These are phyloP conservation scores for Triticum urartu DNA, from an alignment of 176 grass and related monocot genomes.

Conservation along the genomic window DNA sequence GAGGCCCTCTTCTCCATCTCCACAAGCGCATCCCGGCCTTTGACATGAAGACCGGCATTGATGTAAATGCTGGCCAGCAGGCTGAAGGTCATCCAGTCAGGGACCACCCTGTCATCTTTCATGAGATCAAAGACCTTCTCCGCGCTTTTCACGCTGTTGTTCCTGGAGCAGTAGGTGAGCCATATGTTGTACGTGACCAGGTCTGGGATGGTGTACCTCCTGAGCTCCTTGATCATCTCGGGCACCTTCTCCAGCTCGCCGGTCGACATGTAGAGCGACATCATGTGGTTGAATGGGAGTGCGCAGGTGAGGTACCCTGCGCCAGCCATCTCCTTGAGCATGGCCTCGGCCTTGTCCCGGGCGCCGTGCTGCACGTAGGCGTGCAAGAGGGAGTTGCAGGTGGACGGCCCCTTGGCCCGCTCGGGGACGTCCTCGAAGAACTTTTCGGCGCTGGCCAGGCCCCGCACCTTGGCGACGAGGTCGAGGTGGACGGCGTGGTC, in stretches of 20 bases:
- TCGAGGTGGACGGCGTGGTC: conserved; percentile 91
- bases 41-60: conserved; percentile 43
- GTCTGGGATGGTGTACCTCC: conserved; percentile 55
- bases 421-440: conserved; percentile 91
- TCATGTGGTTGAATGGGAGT: conserved; percentile 87
- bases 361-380: conserved; percentile 50
- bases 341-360: conserved; percentile 65
- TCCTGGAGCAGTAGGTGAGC: conserved; percentile 69
- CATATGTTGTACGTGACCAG: conserved; percentile 77
- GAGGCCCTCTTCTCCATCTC: conserved; percentile 78
- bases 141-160: conserved; percentile 43
- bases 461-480: conserved; percentile 75
- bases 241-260: conserved; percentile 58
- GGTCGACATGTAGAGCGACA: conserved; percentile 64
- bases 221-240: conserved; percentile 56
- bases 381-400: conserved; percentile 71
- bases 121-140: conserved; percentile 61
- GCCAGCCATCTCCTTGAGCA: conserved; percentile 62
- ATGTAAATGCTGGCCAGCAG: conserved; percentile 71
- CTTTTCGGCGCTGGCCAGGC: conserved; percentile 69
- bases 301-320: conserved; percentile 58
- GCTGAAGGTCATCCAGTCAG: conserved; percentile 86
- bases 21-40: conserved; percentile 49
- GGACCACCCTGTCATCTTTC: conserved; percentile 40
- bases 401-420: conserved; percentile 65